Evolutionary conservation across 129 eudicot genomes (phyloP).

Genomic region (Saposhnikovia divaricata): DNA sequence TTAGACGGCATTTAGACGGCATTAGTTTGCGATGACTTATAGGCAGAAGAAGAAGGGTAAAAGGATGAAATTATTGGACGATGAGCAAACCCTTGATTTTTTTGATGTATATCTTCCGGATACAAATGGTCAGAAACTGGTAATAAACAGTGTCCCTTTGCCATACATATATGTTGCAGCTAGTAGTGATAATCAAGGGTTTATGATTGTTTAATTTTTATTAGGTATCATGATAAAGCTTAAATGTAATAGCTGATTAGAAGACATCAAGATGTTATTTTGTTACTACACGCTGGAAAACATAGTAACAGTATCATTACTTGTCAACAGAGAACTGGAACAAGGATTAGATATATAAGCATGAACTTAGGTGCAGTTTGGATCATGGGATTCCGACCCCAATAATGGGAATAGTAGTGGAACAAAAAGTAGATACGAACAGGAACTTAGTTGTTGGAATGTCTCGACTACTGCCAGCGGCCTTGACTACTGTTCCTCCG

Average conservation of each 20-base stretch:
- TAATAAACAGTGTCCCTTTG: background rate
- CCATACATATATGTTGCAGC: background rate
- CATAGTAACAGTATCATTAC: too few relatives aligned
- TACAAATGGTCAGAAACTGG: background rate
- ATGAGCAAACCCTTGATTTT: background rate
- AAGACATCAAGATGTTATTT: background rate
- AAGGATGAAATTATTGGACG: background rate
- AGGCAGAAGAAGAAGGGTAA: too few relatives aligned
- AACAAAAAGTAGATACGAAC: background rate
- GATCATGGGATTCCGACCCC: too few relatives aligned
- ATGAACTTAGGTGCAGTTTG: too few relatives aligned
- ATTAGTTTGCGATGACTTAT: too few relatives aligned
- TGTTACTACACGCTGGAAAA: background rate
- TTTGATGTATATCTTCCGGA: background rate
- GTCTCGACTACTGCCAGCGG: too few relatives aligned
- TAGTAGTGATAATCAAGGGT: background rate
- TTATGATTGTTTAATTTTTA: too few relatives aligned
- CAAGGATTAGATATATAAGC: too few relatives aligned
- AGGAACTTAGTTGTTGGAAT: background rate
- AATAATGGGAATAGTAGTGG: too few relatives aligned
- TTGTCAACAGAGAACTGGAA: background rate
- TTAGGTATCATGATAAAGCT: background rate
- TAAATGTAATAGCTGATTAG: background rate
- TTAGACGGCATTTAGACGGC: too few relatives aligned
- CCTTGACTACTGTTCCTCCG: too few relatives aligned